These are phyloP conservation scores for Plasmodium vivax DNA, from an alignment of 169 alveolate species.

Conservation along the genomic window DNA sequence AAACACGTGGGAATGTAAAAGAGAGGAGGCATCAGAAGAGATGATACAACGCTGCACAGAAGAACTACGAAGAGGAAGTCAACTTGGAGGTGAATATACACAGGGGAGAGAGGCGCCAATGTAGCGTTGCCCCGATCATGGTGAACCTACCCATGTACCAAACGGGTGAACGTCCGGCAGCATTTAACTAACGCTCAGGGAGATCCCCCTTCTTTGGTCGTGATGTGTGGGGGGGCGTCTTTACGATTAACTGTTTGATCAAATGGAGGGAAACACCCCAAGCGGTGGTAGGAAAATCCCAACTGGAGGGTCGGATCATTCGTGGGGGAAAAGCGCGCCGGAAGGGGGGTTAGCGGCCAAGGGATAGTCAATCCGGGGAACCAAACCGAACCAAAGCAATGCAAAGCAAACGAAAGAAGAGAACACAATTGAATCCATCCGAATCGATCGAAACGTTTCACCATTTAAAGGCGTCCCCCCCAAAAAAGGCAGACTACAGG, in stretches of 20 bases:
- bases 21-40: background rate
- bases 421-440: background rate
- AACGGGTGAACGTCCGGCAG: background rate
- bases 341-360: background rate
- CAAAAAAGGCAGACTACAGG: background rate
- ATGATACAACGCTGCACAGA: background rate
- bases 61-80: background rate
- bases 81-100: background rate
- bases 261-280: background rate
- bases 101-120: background rate
- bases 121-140: background rate
- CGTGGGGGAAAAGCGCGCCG: background rate
- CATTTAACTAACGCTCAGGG: background rate
- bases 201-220: background rate
- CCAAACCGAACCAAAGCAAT: background rate
- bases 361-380: background rate
- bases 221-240: background rate
- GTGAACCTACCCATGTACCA: background rate
- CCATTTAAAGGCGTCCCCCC: background rate
- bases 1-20: background rate
- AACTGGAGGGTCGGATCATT: background rate
- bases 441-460: background rate
- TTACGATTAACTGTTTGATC: background rate
- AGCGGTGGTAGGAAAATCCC: background rate
- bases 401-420: no score